phyloP scores from a whole-genome alignment of 306 rosid genomes.

The Medicago ruthenica region DNA sequence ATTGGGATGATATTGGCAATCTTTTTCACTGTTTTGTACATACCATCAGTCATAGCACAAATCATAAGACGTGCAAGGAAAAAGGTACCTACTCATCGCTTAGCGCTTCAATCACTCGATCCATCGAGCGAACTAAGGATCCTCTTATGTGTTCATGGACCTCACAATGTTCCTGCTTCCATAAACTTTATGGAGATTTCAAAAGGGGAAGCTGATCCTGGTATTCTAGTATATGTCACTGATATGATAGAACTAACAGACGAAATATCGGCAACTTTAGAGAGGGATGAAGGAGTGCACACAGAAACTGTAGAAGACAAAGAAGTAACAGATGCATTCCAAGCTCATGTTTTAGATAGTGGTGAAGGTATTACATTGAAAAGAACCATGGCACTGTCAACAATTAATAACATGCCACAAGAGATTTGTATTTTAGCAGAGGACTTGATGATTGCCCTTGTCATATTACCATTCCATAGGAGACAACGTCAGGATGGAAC shows the following conservation, averaged over 20 bases:
- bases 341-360: slow-evolving; percentile 51
- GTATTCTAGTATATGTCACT: slow-evolving; percentile 65
- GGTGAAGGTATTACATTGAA: slow-evolving; percentile 62
- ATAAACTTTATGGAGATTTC: slow-evolving; percentile 88
- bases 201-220: slow-evolving; percentile 64
- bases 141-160: slow-evolving; percentile 76
- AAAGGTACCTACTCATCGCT: slow-evolving; percentile 67
- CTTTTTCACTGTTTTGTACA: slow-evolving; percentile 67
- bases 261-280: slow-evolving; percentile 55
- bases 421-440: slow-evolving; percentile 78
- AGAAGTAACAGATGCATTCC: slow-evolving; percentile 54
- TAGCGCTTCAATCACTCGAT: slow-evolving; percentile 73
- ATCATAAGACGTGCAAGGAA: slow-evolving; percentile 83
- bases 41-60: slow-evolving; percentile 69
- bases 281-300: slow-evolving; percentile 53
- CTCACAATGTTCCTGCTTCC: slow-evolving; percentile 58
- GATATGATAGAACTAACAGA: slow-evolving; percentile 84
- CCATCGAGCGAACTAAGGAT: slow-evolving; percentile 68
- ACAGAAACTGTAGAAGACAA: slow-evolving; percentile 57
- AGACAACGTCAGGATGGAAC: slow-evolving; percentile 62
- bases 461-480: slow-evolving; percentile 88
- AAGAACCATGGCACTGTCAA: slow-evolving; percentile 66
- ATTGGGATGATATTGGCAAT: slow-evolving; percentile 60
- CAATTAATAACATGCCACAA: slow-evolving; percentile 66
- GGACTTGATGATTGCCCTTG: slow-evolving; percentile 68